phyloP scores from a whole-genome alignment of 108 stramenopile species.

The Bacterosira constricta region DNA sequence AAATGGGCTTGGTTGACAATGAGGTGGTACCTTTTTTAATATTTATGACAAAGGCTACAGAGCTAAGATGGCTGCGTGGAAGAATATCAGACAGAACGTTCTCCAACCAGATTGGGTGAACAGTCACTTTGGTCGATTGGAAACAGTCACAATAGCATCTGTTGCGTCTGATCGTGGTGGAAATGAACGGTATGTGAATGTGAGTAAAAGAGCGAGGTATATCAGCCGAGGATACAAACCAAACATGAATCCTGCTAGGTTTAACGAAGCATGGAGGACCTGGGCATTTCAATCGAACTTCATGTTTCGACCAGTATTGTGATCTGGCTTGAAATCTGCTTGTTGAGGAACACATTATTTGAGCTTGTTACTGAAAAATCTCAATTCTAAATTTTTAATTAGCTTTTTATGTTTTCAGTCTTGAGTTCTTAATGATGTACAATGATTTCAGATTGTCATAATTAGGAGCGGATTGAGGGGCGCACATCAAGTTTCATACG shows the following conservation, averaged over 20 bases:
- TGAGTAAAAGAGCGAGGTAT: constrained; percentile 25
- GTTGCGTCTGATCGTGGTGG: constrained; percentile 40
- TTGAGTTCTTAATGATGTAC: too few relatives aligned
- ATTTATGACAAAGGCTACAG: constrained; percentile 25
- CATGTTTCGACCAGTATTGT: constrained; percentile 32
- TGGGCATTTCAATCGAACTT: constrained; percentile 31
- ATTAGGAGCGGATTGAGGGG: too few relatives aligned
- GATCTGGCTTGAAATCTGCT: too few relatives aligned
- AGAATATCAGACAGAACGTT: constrained; percentile 8
- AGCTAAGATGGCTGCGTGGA: constrained; percentile 6
- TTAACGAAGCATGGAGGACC: constrained; percentile 25
- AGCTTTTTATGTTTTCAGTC: too few relatives aligned
- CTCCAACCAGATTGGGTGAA: constrained; percentile 24
- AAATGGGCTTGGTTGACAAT: neutral
- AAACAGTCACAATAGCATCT: constrained; percentile 29
- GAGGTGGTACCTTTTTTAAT: constrained; percentile 21
- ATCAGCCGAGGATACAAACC: constrained; percentile 21
- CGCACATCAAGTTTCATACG: too few relatives aligned
- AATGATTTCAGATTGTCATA: too few relatives aligned
- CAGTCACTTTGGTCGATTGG: constrained; percentile 21
- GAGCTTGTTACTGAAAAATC: too few relatives aligned
- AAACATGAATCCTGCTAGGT: constrained; percentile 16
- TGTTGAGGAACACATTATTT: too few relatives aligned
- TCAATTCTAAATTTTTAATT: too few relatives aligned
- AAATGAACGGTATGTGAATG: constrained; percentile 37